Percentiles rank a stretch among this genome's conserved stretches.
These are phyloP conservation scores for Kwoniella shandongensis DNA, from an alignment of 768 basidiomycete genomes.

Conservation along the genomic window DNA sequence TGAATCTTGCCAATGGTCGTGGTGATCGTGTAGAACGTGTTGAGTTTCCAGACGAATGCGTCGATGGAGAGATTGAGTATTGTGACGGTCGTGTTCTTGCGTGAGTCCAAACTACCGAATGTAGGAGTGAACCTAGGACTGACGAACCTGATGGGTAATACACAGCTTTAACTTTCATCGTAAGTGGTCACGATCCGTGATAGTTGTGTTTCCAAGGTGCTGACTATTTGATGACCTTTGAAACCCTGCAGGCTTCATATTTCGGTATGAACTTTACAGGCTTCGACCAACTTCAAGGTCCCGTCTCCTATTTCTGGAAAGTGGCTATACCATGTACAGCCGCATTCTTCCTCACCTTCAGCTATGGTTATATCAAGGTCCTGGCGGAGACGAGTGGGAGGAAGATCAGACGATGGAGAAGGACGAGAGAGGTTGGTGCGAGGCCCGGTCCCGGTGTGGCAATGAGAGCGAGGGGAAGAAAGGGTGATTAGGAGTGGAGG, in stretches of 20 bases:
- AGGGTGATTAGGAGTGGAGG: conserved; percentile 1
- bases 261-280: conserved; percentile 50
- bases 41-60: conserved; percentile 50
- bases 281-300: conserved; percentile 31
- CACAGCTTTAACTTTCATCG: conserved; percentile 44
- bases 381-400: conserved; percentile 10
- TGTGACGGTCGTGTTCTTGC: conserved; percentile 53
- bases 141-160: not conserved
- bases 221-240: not conserved
- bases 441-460: no score
- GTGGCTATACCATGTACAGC: conserved; percentile 45
- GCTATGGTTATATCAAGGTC: conserved; percentile 36
- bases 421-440: conserved; percentile 10
- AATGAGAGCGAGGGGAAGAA: not conserved
- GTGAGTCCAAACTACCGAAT: no score
- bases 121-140: not conserved
- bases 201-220: no score
- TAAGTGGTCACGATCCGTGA: conserved; percentile 16
- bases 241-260: conserved; percentile 31
- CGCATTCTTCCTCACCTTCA: conserved; percentile 51
- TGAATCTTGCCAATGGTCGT: not conserved
- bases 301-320: conserved; percentile 50
- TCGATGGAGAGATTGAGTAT: conserved; percentile 53
- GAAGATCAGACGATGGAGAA: conserved; percentile 11
- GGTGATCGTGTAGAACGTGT: conserved; percentile 34